Percentiles rank a stretch among this genome's conserved stretches.
Evolutionary conservation across 169 alveolate genomes (phyloP).

Genomic region (Cryptosporidium sp.): DNA sequence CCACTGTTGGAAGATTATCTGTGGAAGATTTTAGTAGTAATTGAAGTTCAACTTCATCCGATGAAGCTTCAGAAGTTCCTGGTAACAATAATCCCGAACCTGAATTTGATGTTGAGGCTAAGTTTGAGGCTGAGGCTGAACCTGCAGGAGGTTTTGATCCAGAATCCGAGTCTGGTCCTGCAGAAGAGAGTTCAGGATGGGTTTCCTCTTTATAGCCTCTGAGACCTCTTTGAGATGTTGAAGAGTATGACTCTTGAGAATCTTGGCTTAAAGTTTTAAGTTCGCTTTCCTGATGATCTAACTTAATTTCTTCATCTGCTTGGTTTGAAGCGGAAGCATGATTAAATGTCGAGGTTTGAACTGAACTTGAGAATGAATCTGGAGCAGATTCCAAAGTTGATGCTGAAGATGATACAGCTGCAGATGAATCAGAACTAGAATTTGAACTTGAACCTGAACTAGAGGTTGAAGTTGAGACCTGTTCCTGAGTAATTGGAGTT

Average conservation of each 20-base stretch:
- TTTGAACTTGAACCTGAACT: background rate
- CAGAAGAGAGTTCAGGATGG: background rate
- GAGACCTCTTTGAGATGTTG: background rate
- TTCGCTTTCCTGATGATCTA: too few species aligned
- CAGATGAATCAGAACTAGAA: background rate
- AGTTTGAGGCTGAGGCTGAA: background rate
- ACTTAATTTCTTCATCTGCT: background rate
- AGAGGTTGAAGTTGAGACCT: background rate
- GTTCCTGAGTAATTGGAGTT: conserved; percentile 50
- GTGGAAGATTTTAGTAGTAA: background rate
- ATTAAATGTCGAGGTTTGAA: background rate
- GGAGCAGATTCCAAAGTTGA: background rate
- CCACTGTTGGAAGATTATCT: background rate
- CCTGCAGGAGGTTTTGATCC: background rate
- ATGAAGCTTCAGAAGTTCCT: background rate
- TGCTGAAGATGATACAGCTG: background rate
- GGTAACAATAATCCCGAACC: background rate
- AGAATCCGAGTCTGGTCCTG: background rate
- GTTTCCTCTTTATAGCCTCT: background rate
- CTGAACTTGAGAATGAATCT: background rate
- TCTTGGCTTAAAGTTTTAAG: background rate
- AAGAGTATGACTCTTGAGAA: background rate
- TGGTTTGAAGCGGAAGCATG: background rate
- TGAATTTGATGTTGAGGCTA: background rate
- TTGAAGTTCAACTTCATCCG: background rate